Percentiles rank a stretch among this genome's conserved stretches.
phyloP scores from a whole-genome alignment of 2,329 filamentous ascomycete genomes.

The Incumbomyces delicatus region DNA sequence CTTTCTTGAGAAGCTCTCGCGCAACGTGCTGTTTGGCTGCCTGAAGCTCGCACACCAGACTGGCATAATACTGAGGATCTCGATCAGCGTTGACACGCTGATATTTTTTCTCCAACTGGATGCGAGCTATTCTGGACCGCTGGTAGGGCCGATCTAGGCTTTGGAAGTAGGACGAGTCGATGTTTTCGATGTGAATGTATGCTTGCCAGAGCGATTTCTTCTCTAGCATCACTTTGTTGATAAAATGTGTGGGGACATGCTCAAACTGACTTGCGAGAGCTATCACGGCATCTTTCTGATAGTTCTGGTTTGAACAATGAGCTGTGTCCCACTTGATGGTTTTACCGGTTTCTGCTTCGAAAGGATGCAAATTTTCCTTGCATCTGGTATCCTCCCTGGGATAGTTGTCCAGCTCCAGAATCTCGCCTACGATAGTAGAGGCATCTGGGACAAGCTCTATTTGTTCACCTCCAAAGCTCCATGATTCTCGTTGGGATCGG shows the following conservation, averaged over 20 bases:
- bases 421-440: slow-evolving; percentile 32
- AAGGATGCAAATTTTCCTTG: slow-evolving; percentile 23
- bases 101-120: slow-evolving; percentile 15
- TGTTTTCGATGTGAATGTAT: slow-evolving; percentile 21
- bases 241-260: slow-evolving; percentile 17
- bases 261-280: slow-evolving; percentile 19
- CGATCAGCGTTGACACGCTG: slow-evolving; percentile 9
- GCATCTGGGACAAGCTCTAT: slow-evolving; percentile 11
- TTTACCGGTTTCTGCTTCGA: slow-evolving; percentile 27
- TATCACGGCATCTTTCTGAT: slow-evolving; percentile 20
- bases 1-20: slow-evolving; percentile 15
- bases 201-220: slow-evolving; percentile 22
- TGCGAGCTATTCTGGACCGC: slow-evolving; percentile 17
- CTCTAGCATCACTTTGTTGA: slow-evolving; percentile 14
- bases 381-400: slow-evolving; percentile 33
- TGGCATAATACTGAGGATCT: slow-evolving; percentile 11
- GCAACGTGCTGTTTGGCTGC: slow-evolving; percentile 22
- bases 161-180: slow-evolving; percentile 17
- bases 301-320: slow-evolving; percentile 11
- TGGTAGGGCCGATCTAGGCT: slow-evolving; percentile 12
- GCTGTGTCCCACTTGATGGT: slow-evolving; percentile 23
- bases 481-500: slow-evolving; percentile 4
- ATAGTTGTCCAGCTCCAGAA: slow-evolving; percentile 32
- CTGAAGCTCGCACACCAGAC: slow-evolving; percentile 22
- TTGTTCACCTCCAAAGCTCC: background rate